A percentile compares a stretch with the other conserved stretches of the same genome.
Conservation (phyloP, 1,284 basidiomycete species). For the Mycena citricolor region DNA sequence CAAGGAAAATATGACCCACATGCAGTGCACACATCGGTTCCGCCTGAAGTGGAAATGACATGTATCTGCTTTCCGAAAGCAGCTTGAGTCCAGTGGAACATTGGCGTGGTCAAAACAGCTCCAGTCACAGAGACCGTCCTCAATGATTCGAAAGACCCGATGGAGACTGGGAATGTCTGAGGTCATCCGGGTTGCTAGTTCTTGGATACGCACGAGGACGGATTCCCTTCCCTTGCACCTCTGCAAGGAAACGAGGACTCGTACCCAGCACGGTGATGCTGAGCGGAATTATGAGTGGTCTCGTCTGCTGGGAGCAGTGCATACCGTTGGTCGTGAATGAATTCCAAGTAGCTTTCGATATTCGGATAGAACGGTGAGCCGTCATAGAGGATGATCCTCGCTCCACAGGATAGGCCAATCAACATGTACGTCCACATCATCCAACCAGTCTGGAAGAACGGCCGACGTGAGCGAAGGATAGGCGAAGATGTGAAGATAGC, state of each 20-base stretch:
- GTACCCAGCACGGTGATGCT: slow-evolving; percentile 62
- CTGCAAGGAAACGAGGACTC: slow-evolving; percentile 67
- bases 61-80: slow-evolving; percentile 67
- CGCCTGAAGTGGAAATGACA: slow-evolving; percentile 75
- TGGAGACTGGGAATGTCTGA: slow-evolving; percentile 33
- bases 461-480: background rate
- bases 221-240: slow-evolving; percentile 54
- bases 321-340: slow-evolving; percentile 61
- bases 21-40: slow-evolving; percentile 78
- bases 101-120: slow-evolving; percentile 73
- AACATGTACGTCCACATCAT: slow-evolving; percentile 77
- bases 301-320: slow-evolving; percentile 12
- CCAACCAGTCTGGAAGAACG: slow-evolving; percentile 58
- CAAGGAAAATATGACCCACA: slow-evolving; percentile 43
- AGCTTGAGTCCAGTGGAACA: slow-evolving; percentile 77
- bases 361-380: slow-evolving; percentile 70
- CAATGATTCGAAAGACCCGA: slow-evolving; percentile 55
- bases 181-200: slow-evolving; percentile 1
- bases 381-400: slow-evolving; percentile 61
- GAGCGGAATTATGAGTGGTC: slow-evolving; percentile 4
- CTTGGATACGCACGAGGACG: slow-evolving; percentile 53
- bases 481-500: background rate
- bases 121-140: slow-evolving; percentile 71
- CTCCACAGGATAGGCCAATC: slow-evolving; percentile 49
- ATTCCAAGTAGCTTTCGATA: slow-evolving; percentile 52